Base-by-base conservation (phyloP, 305 asterid genomes). In the Rubia occidens region DNA sequence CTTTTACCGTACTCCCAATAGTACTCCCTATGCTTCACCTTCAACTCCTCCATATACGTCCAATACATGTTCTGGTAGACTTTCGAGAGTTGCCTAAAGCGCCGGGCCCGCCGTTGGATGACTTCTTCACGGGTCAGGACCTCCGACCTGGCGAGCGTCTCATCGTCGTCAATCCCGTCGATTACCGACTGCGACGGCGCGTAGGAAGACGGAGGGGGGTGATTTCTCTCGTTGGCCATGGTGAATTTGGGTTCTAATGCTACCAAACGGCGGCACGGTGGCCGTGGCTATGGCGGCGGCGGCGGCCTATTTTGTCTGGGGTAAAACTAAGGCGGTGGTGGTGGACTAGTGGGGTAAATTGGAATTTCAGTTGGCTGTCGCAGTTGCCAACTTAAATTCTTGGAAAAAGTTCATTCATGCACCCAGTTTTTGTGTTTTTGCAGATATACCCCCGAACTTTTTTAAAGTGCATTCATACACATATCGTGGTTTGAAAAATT, bases 11-110 rank as follows among this genome's bases (percentile, higher is more conserved):
- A 81, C 66, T 89, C 90, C 95, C 92, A 88, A 70, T 75, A 84
- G 69, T 89, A 89, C 68, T 85, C 88, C 64, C 89, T 78, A 73
- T 76, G 77, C 78, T 85, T 84, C 44, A 51, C 62, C 79, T 76
- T 92, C 63, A 89, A 72, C 66, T 92, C 96, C 81, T 92, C 98
- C 96, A 92, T 89, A 64, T 88, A 75, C 53, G 82, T 79, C 98
- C 96, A 92, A 78, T 87, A 92, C 60, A 82, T 80, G 71, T 91
- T 88, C 67, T 85, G 84, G 77, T 87, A 89, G 61, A 89, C 83
- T 39, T 83, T 80, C 15, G 82, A 67, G 40, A 91, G 82, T 78
- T 89, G 90, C 71, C 77, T 85, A 17, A 70, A 54, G 53, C 91
- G 83, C 26, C 86, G 86, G 51, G 76, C 56, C 39, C 98, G 83